phyloP scores from a whole-genome alignment of 768 basidiomycete genomes.

The Lactarius vividus region DNA sequence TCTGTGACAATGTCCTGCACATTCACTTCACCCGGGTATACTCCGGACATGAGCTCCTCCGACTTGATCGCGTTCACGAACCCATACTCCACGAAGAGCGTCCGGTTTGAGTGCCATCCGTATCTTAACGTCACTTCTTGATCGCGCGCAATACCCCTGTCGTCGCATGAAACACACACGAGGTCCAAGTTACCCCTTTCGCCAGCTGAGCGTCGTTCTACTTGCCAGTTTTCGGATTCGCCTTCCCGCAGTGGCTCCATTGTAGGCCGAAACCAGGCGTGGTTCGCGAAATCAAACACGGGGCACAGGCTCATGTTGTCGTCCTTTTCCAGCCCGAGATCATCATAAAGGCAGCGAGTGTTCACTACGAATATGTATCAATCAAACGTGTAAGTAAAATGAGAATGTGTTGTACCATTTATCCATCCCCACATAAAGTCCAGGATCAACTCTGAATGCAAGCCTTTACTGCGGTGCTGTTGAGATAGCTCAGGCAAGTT shows the following conservation, averaged over 20 bases:
- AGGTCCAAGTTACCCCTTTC: conserved; percentile 36
- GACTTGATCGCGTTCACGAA: conserved; percentile 53
- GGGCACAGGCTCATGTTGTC: conserved; percentile 89
- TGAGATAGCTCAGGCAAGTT: conserved; percentile 11
- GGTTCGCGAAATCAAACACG: conserved; percentile 89
- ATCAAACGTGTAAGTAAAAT: conserved; percentile 15
- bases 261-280: conserved; percentile 44
- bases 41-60: conserved; percentile 32
- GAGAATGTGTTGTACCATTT: conserved; percentile 51
- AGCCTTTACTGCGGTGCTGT: conserved; percentile 2
- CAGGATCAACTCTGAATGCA: conserved; percentile 24
- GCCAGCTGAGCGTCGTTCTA: conserved; percentile 9
- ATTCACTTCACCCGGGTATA: conserved; percentile 54
- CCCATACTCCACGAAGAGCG: conserved; percentile 86
- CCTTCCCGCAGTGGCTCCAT: conserved; percentile 40
- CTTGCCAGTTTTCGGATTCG: conserved; percentile 12
- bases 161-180: conserved; percentile 47
- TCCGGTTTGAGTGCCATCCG: conserved; percentile 73
- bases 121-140: conserved; percentile 79
- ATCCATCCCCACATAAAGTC: conserved; percentile 91
- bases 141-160: conserved; percentile 41
- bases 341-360: conserved; percentile 83
- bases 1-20: conserved; percentile 53
- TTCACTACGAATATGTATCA: conserved; percentile 57
- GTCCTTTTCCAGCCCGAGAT: conserved; percentile 49